These are phyloP conservation scores for Clarireedia homoeocarpa DNA, from an alignment of 2,329 filamentous ascomycete genomes.

Conservation along the genomic window DNA sequence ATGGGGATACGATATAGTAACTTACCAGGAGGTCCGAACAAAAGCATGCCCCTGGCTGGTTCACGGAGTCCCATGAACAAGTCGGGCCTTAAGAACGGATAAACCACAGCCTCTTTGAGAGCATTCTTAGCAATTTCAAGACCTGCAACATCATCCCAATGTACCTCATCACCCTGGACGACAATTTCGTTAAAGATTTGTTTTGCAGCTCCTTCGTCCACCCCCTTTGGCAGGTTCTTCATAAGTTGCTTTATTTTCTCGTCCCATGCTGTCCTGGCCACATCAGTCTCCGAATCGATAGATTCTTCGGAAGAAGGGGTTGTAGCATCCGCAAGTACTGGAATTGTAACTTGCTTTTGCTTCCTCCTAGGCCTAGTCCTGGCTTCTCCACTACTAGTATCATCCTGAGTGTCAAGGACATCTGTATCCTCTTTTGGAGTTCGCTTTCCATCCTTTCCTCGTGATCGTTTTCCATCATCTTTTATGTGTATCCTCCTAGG, in stretches of 20 bases:
- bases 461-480: constrained; percentile 19
- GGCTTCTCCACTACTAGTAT: constrained; percentile 23
- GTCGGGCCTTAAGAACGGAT: constrained; percentile 90
- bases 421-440: constrained; percentile 22
- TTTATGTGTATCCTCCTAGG: constrained; percentile 23
- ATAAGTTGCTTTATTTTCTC: constrained; percentile 57
- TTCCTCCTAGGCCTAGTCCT: constrained; percentile 22
- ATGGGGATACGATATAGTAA: too few relatives aligned
- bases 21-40: constrained; percentile 86
- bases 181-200: constrained; percentile 96
- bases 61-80: constrained; percentile 93
- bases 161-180: constrained; percentile 87
- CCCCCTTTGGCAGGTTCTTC: constrained; percentile 70
- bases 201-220: constrained; percentile 75
- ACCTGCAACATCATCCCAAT: constrained; percentile 89
- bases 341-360: constrained; percentile 29
- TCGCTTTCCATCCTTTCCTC: constrained; percentile 18
- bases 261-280: constrained; percentile 48
- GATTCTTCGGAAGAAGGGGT: constrained; percentile 41
- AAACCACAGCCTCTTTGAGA: constrained; percentile 91
- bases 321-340: constrained; percentile 31
- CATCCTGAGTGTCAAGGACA: constrained; percentile 27
- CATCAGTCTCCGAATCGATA: constrained; percentile 33
- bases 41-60: constrained; percentile 86
- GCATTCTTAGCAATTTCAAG: constrained; percentile 85